Evolutionary conservation across 257 asterid genomes (phyloP).

Genomic region (Solanum commersonii): DNA sequence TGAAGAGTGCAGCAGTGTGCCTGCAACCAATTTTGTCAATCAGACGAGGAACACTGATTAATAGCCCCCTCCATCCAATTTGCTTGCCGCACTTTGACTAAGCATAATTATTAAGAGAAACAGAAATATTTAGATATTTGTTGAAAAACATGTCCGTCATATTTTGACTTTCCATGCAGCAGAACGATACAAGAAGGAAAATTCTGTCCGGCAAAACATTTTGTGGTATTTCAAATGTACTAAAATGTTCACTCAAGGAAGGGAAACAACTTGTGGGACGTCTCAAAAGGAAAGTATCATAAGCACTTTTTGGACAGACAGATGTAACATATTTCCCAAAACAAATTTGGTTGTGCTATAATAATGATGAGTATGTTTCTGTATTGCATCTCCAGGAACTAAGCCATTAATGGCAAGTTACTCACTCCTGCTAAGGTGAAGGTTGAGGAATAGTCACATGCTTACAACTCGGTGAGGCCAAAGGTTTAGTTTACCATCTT

Average conservation of each 20-base stretch:
- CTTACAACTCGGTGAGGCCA: not conserved
- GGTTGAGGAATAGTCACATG: not conserved
- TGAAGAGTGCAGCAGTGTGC: not conserved
- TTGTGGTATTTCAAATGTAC: not conserved
- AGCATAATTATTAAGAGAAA: not conserved
- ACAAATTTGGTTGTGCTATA: not conserved
- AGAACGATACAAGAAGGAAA: not conserved
- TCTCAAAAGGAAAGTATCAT: not conserved
- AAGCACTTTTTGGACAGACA: not conserved
- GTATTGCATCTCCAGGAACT: not conserved
- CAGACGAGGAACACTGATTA: not conserved
- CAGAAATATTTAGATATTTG: not conserved
- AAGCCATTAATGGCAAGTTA: not conserved
- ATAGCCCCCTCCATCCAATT: not conserved
- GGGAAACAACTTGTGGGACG: not conserved
- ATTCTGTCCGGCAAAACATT: not conserved
- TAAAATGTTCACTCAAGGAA: not conserved
- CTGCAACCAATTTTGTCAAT: not conserved
- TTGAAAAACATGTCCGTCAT: not conserved
- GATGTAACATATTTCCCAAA: not conserved
- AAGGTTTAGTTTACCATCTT: not conserved
- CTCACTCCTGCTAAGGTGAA: not conserved
- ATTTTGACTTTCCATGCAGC: not conserved
- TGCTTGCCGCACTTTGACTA: not conserved
- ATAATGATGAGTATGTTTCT: not conserved